Base-by-base conservation (phyloP, 148 eudicot genomes). In the Rheum nobile region DNA sequence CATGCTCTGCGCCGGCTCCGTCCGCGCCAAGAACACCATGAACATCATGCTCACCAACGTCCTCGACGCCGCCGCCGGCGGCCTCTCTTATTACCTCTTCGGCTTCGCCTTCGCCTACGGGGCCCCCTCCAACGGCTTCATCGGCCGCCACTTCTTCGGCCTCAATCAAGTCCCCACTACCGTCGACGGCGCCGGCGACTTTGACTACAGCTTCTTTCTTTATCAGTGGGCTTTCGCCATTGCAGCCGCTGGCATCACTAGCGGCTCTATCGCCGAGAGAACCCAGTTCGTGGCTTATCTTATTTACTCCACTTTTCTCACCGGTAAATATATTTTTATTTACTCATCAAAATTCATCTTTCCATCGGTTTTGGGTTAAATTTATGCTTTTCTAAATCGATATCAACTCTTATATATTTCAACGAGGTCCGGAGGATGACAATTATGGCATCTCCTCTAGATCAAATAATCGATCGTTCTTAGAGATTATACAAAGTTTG, bases 1-100 rank as follows among this genome's bases (percentile, higher is more conserved):
- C 73, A 86, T 86, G 89, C 83, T 86, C 34, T 86, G 88, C 74
- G 88, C 88, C 8, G 88, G 88, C 71, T 86, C 88, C 39, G 88
- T 85, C 70, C 86, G 88, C 13, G 86, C 86, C 48, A 86, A 86
- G 71, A 86, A 84, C 80, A 83, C 86, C 41, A 83, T 86, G 86
- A 86, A 83, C 81, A 86, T 86, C 75, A 83, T 86, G 86, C 85
- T 86, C 55, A 86, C 86, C 69, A 86, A 86, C 74, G 89, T 86
- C 35, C 83, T 86, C n/a, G 89, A 86, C 79, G 86, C 86, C 0
- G 89, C 89, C 16, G 85, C 89, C 1, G 89, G 89, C 0, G 81
- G 79, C 32, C 71, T 81, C 68, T 81, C 79, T 32, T 81, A 81
- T 74, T 81, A 81, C 74, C 79, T 81, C 22, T 81, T 81, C n/a